Base-by-base conservation (phyloP, 2,329 filamentous ascomycete species). In the Aspergillus nomiae region DNA sequence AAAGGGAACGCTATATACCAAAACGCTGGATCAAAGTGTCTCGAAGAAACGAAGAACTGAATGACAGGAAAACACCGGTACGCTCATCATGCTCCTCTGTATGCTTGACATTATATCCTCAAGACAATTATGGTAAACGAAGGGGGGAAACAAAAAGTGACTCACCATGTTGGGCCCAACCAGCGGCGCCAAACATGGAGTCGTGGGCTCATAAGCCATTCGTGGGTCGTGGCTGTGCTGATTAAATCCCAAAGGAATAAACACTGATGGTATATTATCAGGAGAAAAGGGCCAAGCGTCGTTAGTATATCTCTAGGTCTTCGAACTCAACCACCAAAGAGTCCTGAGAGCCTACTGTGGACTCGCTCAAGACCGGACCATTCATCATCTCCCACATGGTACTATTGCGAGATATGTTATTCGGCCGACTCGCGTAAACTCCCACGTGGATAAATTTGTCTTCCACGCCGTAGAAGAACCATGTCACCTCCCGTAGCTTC, bases 381-480 rank as follows among this genome's bases (percentile, higher is more conserved):
- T 80, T 73, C 72, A 76, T 75, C 58, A 71, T 72, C 65, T 74
- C 77, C 74, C 74, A 79, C 72, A 80, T 73, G 24, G 78, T 78
- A 16, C 70, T 71, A 11, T 73, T 74, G 59, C 75, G 73, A 48
- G 72, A 70, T 63, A 85, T 76, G 69, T 81, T 84, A 51, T 83
- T 82, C 58, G 85, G 85, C 32, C 85, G 79, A 70, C 81, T 84
- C 30, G 85, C 85, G 77, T 87, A 87, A 45, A 86, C 85, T 3
- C 85, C 85, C 28, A 87, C 84, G 67, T 85, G 79, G 26, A 87
- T 80, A 30, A 79, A 83, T 70, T 87, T 87, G 66, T 86, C 84
- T 65, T 87, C 85, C 14, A 86, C 82, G 9, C 84, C 84, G 74
- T 83, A 86, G 70, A 87, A 87, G 73, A 87, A 87, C 81, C 84